Percentiles rank a stretch among this genome's conserved stretches.
These are phyloP conservation scores for Teratosphaeria zuluensis DNA, from an alignment of 2,329 filamentous ascomycete genomes.

Conservation along the genomic window DNA sequence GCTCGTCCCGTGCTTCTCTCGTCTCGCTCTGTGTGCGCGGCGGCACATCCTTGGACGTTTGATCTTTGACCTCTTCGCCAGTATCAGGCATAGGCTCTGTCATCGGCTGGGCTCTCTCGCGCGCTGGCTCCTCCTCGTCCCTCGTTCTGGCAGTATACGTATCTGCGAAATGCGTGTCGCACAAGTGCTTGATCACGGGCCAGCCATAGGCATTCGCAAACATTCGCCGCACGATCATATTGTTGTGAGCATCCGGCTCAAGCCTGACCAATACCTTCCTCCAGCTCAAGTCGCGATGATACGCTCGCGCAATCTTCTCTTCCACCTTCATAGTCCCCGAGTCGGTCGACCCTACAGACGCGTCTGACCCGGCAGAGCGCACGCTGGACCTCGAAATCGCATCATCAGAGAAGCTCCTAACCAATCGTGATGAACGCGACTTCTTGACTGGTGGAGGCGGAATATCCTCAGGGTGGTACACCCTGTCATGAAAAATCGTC, in stretches of 20 bases:
- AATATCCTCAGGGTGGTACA: conserved; percentile 91
- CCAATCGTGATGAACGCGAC: conserved; percentile 9
- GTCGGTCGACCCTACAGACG: conserved; percentile 28
- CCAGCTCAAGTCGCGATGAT: conserved; percentile 87
- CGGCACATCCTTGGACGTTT: conserved; percentile 29
- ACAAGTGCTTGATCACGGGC: conserved; percentile 91
- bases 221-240: conserved; percentile 91
- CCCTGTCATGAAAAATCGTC: conserved; percentile 92
- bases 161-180: conserved; percentile 87
- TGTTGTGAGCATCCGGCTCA: conserved; percentile 96
- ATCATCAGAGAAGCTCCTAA: conserved; percentile 29
- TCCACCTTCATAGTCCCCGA: conserved; percentile 75
- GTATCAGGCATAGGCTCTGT: conserved; percentile 39
- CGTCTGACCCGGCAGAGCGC: conserved; percentile 2
- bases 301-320: conserved; percentile 93
- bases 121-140: conserved; percentile 57
- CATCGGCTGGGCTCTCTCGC: conserved; percentile 56
- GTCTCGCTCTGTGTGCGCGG: conserved; percentile 39
- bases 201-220: conserved; percentile 97
- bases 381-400: conserved; percentile 11
- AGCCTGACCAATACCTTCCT: conserved; percentile 92
- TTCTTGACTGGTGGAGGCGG: conserved; percentile 59
- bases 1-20: conserved; percentile 35
- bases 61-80: conserved; percentile 27
- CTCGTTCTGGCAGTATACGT: conserved; percentile 54